These are phyloP conservation scores for Leccinum subspadiceum DNA, from an alignment of 1,284 basidiomycete genomes.

Conservation along the genomic window DNA sequence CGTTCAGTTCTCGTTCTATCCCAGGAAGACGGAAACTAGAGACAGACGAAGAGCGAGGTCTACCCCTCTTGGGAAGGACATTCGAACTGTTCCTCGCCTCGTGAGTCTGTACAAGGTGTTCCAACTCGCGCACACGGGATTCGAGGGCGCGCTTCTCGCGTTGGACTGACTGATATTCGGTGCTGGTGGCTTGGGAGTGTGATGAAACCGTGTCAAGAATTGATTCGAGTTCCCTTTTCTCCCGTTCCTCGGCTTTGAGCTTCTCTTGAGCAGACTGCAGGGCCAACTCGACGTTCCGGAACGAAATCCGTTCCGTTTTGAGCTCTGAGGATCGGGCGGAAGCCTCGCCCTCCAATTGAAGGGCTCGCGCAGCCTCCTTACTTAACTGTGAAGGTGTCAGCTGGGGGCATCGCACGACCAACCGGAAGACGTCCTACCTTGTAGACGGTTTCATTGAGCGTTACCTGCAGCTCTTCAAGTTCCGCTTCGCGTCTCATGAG, in stretches of 20 bases:
- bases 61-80: conserved; percentile 33
- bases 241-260: conserved; percentile 48
- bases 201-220: conserved; percentile 57
- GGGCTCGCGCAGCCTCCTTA: conserved; percentile 53
- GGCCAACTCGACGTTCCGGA: conserved; percentile 54
- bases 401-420: conserved; percentile 8
- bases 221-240: conserved; percentile 53
- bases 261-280: conserved; percentile 49
- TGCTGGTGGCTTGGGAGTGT: conserved; percentile 47
- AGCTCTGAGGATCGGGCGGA: conserved; percentile 50
- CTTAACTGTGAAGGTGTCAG: conserved; percentile 45
- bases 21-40: conserved; percentile 46
- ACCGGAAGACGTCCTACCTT: conserved; percentile 46
- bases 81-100: conserved; percentile 32
- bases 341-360: conserved; percentile 54
- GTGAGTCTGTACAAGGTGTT: conserved; percentile 41
- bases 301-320: conserved; percentile 50
- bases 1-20: conserved; percentile 55
- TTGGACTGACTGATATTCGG: conserved; percentile 46
- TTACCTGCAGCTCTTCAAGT: conserved; percentile 50
- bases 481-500: conserved; percentile 54
- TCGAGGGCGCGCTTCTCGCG: conserved; percentile 56
- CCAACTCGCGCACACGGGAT: conserved; percentile 54
- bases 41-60: conserved; percentile 46
- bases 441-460: conserved; percentile 55